Conservation (phyloP, 768 basidiomycete genomes). For the Lentinula boryana region DNA sequence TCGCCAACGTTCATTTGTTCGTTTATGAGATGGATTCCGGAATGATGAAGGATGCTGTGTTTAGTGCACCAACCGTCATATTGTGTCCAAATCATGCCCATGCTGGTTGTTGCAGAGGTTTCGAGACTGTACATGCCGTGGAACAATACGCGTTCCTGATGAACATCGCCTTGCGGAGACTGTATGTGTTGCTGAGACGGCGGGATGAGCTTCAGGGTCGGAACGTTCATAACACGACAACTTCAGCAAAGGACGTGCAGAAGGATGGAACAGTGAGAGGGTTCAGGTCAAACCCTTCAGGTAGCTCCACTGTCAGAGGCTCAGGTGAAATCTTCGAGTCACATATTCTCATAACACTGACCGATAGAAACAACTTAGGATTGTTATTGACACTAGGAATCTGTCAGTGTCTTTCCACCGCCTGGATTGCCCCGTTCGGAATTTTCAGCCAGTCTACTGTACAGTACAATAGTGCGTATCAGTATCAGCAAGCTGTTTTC, state of each 20-base stretch:
- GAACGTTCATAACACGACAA: too few species aligned
- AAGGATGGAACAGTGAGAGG: too few species aligned
- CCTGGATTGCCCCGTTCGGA: neutral
- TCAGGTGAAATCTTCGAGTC: neutral
- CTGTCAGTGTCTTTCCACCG: neutral
- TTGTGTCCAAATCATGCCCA: conserved; percentile 77
- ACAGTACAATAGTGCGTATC: neutral
- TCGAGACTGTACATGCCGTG: conserved; percentile 88
- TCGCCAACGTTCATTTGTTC: conserved; percentile 79
- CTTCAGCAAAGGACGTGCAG: too few species aligned
- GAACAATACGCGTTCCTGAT: conserved; percentile 98
- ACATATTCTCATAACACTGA: neutral
- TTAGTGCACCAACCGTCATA: conserved; percentile 65
- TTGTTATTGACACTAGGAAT: neutral
- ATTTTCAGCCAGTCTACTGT: neutral
- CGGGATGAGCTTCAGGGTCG: conserved; percentile 44
- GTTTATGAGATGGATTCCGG: conserved; percentile 65
- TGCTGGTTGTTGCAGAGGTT: conserved; percentile 61
- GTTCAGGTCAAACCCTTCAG: too few species aligned
- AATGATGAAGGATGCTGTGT: conserved; percentile 64
- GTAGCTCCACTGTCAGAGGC: neutral
- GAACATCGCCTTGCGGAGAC: conserved; percentile 89
- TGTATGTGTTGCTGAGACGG: conserved; percentile 83
- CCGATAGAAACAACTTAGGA: neutral
- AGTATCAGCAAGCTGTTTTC: neutral